Evolutionary conservation across 176 grass and related monocot species (phyloP).

Genomic region (Juncus inflexus): DNA sequence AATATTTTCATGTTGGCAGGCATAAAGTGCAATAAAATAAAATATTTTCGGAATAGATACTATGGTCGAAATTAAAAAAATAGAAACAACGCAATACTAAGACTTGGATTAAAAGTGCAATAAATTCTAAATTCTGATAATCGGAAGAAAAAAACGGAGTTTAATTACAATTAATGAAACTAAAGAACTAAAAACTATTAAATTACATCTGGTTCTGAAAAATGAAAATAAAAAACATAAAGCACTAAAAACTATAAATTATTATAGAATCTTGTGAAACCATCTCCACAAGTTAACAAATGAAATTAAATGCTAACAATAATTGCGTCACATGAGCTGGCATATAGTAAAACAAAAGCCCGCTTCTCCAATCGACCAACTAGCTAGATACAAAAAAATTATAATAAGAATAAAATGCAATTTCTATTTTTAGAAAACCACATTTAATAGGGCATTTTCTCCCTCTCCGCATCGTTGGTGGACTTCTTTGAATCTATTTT

Average conservation of each 20-base stretch:
- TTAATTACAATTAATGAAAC: no score
- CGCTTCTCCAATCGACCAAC: neutral
- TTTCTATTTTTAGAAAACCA: conserved; percentile 40
- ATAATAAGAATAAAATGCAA: neutral
- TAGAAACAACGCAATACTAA: no score
- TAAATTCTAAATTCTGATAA: no score
- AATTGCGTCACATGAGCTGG: neutral
- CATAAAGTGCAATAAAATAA: no score
- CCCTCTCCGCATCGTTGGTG: conserved; percentile 67
- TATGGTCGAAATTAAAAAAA: no score
- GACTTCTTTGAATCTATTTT: conserved; percentile 63
- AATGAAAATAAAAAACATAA: neutral
- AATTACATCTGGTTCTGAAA: no score
- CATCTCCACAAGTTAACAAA: conserved; percentile 15
- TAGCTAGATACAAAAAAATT: neutral
- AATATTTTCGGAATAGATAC: no score
- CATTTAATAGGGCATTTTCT: conserved; percentile 36
- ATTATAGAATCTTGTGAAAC: conserved; percentile 24
- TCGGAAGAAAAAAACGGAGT: no score
- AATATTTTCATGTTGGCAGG: no score
- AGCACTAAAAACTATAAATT: neutral
- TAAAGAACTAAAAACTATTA: neutral
- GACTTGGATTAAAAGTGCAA: no score
- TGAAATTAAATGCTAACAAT: neutral
- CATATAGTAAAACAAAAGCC: conserved; percentile 24